Evolutionary conservation across 2,329 filamentous ascomycete species (phyloP).

Genomic region (Xylaria arbuscula): DNA sequence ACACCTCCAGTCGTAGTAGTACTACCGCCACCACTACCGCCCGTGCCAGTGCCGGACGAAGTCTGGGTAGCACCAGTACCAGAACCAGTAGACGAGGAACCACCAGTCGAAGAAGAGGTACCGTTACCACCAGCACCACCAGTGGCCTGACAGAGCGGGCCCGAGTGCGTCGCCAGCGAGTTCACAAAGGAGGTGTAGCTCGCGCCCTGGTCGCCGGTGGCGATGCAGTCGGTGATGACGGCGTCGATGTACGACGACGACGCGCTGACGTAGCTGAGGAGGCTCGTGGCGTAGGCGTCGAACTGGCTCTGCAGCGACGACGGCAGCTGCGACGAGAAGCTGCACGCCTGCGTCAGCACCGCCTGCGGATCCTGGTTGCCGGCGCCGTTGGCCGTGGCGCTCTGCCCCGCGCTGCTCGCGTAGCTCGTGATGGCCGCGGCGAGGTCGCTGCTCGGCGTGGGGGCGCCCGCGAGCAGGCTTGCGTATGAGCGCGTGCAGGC

Average conservation of each 20-base stretch:
- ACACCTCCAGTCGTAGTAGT: neutral
- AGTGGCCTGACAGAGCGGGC: constrained; percentile 29
- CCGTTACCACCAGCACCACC: neutral
- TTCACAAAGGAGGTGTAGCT: constrained; percentile 29
- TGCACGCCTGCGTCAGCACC: constrained; percentile 36
- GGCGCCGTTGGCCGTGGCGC: neutral
- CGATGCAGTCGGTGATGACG: constrained; percentile 32
- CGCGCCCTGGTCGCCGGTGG: constrained; percentile 19
- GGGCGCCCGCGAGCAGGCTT: constrained; percentile 15
- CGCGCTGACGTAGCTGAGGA: constrained; percentile 32
- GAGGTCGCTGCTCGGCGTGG: constrained; percentile 32
- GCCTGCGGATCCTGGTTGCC: constrained; percentile 17
- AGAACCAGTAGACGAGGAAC: neutral
- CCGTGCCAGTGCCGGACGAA: neutral
- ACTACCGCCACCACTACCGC: neutral
- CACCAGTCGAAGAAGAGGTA: neutral
- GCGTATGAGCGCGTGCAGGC: constrained; percentile 25
- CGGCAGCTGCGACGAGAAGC: constrained; percentile 33
- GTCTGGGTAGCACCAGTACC: neutral
- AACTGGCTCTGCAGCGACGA: constrained; percentile 37
- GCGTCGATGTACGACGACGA: constrained; percentile 37
- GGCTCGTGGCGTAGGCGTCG: constrained; percentile 32
- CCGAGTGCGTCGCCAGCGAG: constrained; percentile 31
- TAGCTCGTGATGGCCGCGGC: constrained; percentile 35
- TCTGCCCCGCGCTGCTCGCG: constrained; percentile 1